These are phyloP conservation scores for Fusarium palustre DNA, from an alignment of 2,329 filamentous ascomycete genomes.

Conservation along the genomic window DNA sequence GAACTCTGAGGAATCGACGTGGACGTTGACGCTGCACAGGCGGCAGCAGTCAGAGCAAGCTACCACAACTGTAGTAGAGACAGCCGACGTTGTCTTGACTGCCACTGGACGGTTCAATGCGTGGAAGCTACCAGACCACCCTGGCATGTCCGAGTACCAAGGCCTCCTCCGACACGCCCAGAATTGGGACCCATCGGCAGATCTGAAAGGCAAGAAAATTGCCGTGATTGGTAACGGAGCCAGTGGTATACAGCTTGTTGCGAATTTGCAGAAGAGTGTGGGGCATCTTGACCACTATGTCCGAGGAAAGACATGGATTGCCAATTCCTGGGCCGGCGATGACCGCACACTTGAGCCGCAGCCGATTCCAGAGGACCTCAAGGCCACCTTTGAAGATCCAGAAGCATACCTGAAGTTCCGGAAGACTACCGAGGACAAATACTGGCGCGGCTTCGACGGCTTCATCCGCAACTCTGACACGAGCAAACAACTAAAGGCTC, in stretches of 20 bases:
- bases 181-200: neutral
- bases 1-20: constrained; percentile 46
- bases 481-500: neutral
- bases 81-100: constrained; percentile 68
- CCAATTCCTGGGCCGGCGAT: neutral
- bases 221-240: constrained; percentile 11
- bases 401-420: neutral
- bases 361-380: neutral
- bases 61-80: neutral
- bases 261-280: neutral
- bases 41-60: neutral
- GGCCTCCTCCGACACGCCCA: constrained; percentile 8
- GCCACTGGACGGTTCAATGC: constrained; percentile 72
- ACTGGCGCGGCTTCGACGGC: constrained; percentile 1
- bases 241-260: constrained; percentile 2
- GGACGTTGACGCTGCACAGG: constrained; percentile 52
- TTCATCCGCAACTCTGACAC: neutral
- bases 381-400: neutral
- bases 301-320: constrained; percentile 1
- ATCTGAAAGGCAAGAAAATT: constrained; percentile 1
- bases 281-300: neutral
- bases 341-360: neutral
- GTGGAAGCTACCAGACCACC: constrained; percentile 64
- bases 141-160: constrained; percentile 64
- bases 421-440: neutral